phyloP scores from a whole-genome alignment of 208 protist genomes.

The Leishmania mexicana region DNA sequence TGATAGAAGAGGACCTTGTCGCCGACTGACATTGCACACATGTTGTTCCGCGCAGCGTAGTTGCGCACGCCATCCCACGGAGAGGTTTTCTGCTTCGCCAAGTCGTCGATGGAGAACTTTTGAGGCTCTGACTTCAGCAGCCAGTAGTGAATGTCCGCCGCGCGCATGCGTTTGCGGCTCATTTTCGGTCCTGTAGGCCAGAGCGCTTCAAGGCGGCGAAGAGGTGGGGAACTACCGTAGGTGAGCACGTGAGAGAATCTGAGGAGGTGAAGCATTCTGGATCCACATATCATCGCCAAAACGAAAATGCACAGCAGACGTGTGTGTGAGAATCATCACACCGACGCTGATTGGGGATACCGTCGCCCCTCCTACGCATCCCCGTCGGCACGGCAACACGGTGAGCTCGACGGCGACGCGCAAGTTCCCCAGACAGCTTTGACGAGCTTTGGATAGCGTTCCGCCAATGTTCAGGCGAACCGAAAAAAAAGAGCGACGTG shows the following conservation, averaged over 20 bases:
- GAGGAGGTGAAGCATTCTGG: neutral
- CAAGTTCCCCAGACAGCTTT: neutral
- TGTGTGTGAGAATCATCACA: too few relatives aligned
- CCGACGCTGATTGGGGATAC: neutral
- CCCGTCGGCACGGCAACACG: neutral
- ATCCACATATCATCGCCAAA: neutral
- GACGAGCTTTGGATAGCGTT: neutral
- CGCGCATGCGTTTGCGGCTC: constrained; percentile 52
- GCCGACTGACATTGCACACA: constrained; percentile 77
- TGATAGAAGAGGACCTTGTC: constrained; percentile 89
- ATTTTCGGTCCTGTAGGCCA: constrained; percentile 5
- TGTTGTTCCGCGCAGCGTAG: constrained; percentile 86
- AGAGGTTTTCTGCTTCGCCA: constrained; percentile 44
- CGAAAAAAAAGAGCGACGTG: neutral
- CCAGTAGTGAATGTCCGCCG: constrained; percentile 59
- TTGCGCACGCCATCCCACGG: constrained; percentile 91
- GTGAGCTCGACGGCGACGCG: neutral
- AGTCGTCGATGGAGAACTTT: constrained; percentile 83
- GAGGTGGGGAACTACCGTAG: neutral
- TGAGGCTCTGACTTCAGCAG: constrained; percentile 88
- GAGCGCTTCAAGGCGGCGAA: neutral
- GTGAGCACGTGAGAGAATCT: neutral
- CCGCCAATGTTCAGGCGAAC: too few relatives aligned
- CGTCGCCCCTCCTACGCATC: neutral
- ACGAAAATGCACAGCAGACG: neutral